Conservation (phyloP, 129 eudicot species). For the Escallonia rubra region DNA sequence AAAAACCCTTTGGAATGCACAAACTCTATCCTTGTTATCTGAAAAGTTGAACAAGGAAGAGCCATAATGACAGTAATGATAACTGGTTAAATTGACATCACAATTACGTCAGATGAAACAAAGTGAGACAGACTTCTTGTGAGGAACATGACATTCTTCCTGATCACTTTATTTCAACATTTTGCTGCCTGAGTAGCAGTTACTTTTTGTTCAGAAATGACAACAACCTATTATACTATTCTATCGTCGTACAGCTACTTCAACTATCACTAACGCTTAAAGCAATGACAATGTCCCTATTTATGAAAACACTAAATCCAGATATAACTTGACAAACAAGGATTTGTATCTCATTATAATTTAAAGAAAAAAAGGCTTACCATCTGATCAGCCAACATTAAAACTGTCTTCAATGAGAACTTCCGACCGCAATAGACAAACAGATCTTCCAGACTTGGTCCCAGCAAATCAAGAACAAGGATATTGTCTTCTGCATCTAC, state of each 20-base stretch:
- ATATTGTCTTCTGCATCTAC: slow-evolving; percentile 87
- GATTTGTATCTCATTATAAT: not conserved
- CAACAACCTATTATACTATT: not conserved
- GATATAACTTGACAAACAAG: not conserved
- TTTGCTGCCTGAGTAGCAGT: not conserved
- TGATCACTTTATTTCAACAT: no score
- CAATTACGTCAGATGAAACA: no score
- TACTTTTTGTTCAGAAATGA: not conserved
- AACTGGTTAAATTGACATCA: not conserved
- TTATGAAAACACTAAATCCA: not conserved
- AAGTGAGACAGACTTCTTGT: no score
- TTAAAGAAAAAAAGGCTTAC: slow-evolving; percentile 28
- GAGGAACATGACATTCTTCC: no score
- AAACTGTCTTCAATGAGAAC: slow-evolving; percentile 84
- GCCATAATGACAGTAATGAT: not conserved
- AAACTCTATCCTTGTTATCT: slow-evolving; percentile 64
- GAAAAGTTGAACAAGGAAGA: not conserved
- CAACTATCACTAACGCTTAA: not conserved
- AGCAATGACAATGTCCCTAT: not conserved
- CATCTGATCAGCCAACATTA: slow-evolving; percentile 99
- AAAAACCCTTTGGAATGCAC: slow-evolving; percentile 64
- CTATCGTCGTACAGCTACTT: not conserved
- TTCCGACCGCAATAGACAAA: slow-evolving; percentile 93
- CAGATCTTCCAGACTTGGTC: slow-evolving; percentile 97
- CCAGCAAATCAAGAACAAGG: slow-evolving; percentile 86